phyloP scores from a whole-genome alignment of 805 yeast genomes.

The Candida insectalens region DNA sequence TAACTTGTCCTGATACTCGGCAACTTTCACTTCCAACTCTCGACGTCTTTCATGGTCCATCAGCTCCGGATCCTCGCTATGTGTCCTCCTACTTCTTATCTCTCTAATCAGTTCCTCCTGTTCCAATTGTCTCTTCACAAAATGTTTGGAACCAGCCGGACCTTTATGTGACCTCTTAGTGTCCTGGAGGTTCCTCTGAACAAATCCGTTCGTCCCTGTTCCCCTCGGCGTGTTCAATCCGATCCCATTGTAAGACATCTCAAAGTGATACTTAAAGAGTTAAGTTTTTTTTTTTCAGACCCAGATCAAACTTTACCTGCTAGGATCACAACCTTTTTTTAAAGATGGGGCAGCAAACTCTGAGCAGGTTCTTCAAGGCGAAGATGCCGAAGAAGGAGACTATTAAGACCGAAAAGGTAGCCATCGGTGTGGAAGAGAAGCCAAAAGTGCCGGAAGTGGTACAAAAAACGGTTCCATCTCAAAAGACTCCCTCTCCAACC shows the following conservation, averaged over 20 bases:
- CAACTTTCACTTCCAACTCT: conserved; percentile 34
- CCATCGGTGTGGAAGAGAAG: no score
- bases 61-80: conserved; percentile 19
- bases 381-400: no score
- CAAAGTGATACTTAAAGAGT: no score
- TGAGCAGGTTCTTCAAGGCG: no score
- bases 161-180: conserved; percentile 14
- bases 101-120: conserved; percentile 15
- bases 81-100: conserved; percentile 2
- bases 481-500: no score
- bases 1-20: conserved; percentile 39
- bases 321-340: no score
- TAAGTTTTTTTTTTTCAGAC: no score
- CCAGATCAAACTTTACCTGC: no score
- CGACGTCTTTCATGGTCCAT: conserved; percentile 28
- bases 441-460: no score
- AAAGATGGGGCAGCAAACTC: no score
- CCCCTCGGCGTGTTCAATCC: conserved; percentile 51
- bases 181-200: conserved; percentile 35
- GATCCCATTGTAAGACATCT: conserved; percentile 49
- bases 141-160: conserved; percentile 27
- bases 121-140: conserved; percentile 28
- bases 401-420: no score
- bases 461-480: no score
- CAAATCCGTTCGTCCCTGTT: conserved; percentile 53